Evolutionary conservation across 305 asterid species (phyloP), one percentile per base, ranked within the genome.

Genomic region (Ajuga reptans): DNA sequence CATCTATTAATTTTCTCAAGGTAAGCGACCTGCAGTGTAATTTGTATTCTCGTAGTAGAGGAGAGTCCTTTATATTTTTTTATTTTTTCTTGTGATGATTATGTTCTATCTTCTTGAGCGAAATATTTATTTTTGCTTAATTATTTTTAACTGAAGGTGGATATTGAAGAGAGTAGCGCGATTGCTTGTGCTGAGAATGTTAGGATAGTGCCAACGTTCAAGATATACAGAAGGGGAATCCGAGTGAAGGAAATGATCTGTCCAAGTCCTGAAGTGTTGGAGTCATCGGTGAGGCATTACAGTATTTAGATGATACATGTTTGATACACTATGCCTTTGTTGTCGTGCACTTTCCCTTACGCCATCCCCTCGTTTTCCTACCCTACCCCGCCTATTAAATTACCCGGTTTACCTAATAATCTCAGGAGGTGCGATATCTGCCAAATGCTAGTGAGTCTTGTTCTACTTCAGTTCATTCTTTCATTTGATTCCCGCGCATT

Each of bases 231-330:
- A 72, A 85, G 68, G 36, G 86, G 95, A 12, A 72, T 12, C 69
- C 85, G 89, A 34, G 85, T 91, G 77, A 93, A 87, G 86, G 99
- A 93, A 77, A 84, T 91, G 89, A 69, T 93, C 65, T 82, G 84
- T 85, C 96, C 97, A 5, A 86, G 86, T 71, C 88, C 80, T 6
- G 92, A 93, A 77, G 88, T 81, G 56, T 72, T 93, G 79, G 99
- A 93, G 82, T 75, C 99, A 21, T 90, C 94, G 37, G 92, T 93
- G 81, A 89, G 90, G 84, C 94, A 87, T 78, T 87, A 90, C 85
- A 87, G 89, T 74, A 72, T 42, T 68, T 86, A 79, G 66, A 18
- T 45, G 6, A 18, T 73, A 34, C n/a, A 15, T 31, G 46, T 33
- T 53, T n/a, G 52, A 61, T 52, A 61, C n/a, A n/a, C 46, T 15